phyloP scores from a whole-genome alignment of 257 asterid genomes.

The Salvia hispanica region DNA sequence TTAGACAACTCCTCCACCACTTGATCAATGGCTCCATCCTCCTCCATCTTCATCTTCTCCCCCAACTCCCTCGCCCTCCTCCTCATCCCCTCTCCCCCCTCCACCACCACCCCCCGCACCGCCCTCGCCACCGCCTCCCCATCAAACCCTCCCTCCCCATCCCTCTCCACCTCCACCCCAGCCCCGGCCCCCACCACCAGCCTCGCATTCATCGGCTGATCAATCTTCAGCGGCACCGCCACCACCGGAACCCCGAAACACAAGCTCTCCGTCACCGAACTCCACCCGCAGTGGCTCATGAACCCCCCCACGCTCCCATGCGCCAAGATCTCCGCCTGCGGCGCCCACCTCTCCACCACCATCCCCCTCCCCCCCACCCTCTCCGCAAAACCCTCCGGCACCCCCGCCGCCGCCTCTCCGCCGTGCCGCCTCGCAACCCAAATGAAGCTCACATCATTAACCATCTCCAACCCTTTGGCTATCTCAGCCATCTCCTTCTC shows the following conservation, averaged over 20 bases:
- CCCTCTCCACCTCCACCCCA: conserved; percentile 20
- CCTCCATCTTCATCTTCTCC: conserved; percentile 24
- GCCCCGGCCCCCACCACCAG: conserved; percentile 19
- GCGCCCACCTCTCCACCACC: conserved; percentile 15
- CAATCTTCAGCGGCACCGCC: conserved; percentile 22
- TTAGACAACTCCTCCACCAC: conserved; percentile 1
- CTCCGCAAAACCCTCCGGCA: conserved; percentile 4
- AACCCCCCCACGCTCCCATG: conserved; percentile 21
- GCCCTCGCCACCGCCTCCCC: conserved; percentile 11
- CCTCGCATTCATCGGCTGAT: conserved; percentile 23
- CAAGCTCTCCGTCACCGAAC: conserved; percentile 14
- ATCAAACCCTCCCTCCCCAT: background rate
- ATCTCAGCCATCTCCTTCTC: conserved; percentile 12
- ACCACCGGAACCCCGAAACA: conserved; percentile 19
- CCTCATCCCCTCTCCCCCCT: conserved; percentile 23
- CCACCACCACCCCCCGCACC: background rate
- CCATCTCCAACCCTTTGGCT: conserved; percentile 19
- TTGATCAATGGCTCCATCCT: conserved; percentile 5
- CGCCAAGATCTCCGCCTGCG: conserved; percentile 17
- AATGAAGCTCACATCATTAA: conserved; percentile 13
- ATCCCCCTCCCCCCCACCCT: background rate
- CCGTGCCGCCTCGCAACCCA: conserved; percentile 19
- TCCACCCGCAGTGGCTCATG: conserved; percentile 31
- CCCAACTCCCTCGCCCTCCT: conserved; percentile 14
- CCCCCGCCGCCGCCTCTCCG: conserved; percentile 7